Conservation (phyloP, 164 flowering plant species). For the Aristolochia contorta region DNA sequence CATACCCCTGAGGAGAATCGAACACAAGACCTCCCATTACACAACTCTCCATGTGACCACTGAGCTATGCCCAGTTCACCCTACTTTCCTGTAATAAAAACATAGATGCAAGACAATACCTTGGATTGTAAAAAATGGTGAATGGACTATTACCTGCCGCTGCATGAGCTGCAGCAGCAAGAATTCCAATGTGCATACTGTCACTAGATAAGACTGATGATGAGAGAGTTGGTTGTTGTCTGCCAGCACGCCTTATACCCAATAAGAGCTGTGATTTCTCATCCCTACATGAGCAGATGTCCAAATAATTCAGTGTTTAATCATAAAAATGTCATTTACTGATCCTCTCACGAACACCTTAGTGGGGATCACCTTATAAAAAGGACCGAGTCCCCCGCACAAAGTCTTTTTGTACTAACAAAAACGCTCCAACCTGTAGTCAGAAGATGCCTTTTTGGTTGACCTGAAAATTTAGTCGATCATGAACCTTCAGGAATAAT, state of each 20-base stretch:
- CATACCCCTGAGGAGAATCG: no score
- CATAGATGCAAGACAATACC: conserved; percentile 26
- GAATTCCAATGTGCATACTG: conserved; percentile 97
- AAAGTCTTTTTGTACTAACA: conserved; percentile 84
- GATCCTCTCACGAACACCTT: no score
- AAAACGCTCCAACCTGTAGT: conserved; percentile 99
- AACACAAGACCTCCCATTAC: no score
- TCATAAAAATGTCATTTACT: no score
- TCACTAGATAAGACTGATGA: conserved; percentile 96
- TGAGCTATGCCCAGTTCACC: no score
- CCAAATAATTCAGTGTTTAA: no score
- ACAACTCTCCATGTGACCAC: no score
- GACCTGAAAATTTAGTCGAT: conserved; percentile 41
- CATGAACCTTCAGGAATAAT: neutral
- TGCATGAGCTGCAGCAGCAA: conserved; percentile 98
- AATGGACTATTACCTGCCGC: conserved; percentile 92
- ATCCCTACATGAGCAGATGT: conserved; percentile 40
- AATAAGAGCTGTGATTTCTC: conserved; percentile 78
- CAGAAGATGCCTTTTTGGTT: conserved; percentile 87
- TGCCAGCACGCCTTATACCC: conserved; percentile 76
- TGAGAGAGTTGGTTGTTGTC: conserved; percentile 79
- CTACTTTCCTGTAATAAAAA: no score
- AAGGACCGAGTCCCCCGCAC: conserved; percentile 90
- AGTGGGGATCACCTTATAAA: conserved; percentile 64
- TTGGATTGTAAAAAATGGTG: conserved; percentile 87